These are phyloP conservation scores for Phytophthora capsici DNA, from an alignment of 352 stramenopile genomes.

Conservation along the genomic window DNA sequence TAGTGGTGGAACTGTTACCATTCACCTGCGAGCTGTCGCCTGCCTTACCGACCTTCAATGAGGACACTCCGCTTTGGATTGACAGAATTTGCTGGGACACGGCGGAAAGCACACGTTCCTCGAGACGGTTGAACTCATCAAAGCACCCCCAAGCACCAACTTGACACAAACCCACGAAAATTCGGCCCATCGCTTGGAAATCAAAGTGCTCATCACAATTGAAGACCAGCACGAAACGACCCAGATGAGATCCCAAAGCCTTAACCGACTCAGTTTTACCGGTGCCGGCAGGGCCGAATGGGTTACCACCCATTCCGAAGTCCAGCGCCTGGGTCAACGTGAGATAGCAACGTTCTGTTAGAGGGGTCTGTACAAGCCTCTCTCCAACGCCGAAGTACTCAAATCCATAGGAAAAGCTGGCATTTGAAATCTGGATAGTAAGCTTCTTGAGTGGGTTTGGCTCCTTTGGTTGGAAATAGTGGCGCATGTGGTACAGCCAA, in stretches of 20 bases:
- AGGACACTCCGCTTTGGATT: constrained; percentile 98
- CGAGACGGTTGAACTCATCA: constrained; percentile 99
- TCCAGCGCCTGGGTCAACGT: constrained; percentile 99
- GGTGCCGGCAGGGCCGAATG: constrained; percentile 99
- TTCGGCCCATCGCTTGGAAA: constrained; percentile 99
- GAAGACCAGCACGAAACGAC: constrained; percentile 99
- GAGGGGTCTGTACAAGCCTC: constrained; percentile 98
- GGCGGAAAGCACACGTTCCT: constrained; percentile 99
- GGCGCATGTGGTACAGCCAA: constrained; percentile 99
- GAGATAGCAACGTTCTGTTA: constrained; percentile 99
- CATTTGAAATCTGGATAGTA: constrained; percentile 98
- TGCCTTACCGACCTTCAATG: constrained; percentile 72
- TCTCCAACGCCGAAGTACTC: constrained; percentile 99
- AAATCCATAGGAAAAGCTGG: constrained; percentile 99
- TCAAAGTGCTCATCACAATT: constrained; percentile 99
- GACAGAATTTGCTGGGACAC: constrained; percentile 99
- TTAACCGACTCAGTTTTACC: constrained; percentile 99
- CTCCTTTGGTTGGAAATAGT: constrained; percentile 94
- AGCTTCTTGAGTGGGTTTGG: constrained; percentile 92
- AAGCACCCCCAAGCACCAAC: constrained; percentile 99
- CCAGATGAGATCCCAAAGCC: constrained; percentile 97
- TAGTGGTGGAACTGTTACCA: constrained; percentile 31
- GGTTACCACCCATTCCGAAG: constrained; percentile 98
- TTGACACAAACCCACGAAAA: constrained; percentile 99
- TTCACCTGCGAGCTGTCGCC: constrained; percentile 33